Evolutionary conservation across 768 basidiomycete species (phyloP), one percentile per base, ranked within the genome.

Genomic region (Hygrocybe punicea): DNA sequence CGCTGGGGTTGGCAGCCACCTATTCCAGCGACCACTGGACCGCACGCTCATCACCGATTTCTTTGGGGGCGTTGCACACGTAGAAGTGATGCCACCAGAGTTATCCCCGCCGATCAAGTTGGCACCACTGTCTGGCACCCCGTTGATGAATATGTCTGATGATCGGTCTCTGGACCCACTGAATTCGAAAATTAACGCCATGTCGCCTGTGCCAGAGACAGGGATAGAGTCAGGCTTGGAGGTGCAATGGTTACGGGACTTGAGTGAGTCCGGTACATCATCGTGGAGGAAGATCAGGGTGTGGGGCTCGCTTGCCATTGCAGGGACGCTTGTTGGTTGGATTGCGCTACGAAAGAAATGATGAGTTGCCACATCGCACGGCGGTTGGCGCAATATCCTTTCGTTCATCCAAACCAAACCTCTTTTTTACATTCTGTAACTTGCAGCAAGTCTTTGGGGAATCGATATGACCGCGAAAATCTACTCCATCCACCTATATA

Each of bases 21-120:
- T 94, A 16, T 98, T 93, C 74, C 69, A 68, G 8, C 80, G 89
- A 44, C 77, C 82, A 6, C 77, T 93, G n/a, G 76, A 82, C 45
- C 65, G 78, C 8, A 78, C 83, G 1, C 76, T 81, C 2, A 79
- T 93, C 54, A 93, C 91, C 3, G 91, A 93, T 69, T 94, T 94
- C 68, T 87, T 94, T 63, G 92, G 92, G 2, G 94, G 91, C 1
- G 91, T 97, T 16, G 79, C 89, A 14, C 87, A 89, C 57, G 91
- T 87, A 0, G 92, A 98, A 63, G 75, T 93, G 10, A 46, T 45
- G 33, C 24, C 57, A 6, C 46, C 51, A 34, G 50, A 35, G 6
- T 33, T 45, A 14, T 46, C 33, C 8, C 47, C 7, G 16, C 29
- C 44, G 5, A 17, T 33, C 14, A 16, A 3, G 2, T 19, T 29